These are phyloP conservation scores for Populus pruinosa DNA, from an alignment of 345 rosid genomes.

Conservation along the genomic window DNA sequence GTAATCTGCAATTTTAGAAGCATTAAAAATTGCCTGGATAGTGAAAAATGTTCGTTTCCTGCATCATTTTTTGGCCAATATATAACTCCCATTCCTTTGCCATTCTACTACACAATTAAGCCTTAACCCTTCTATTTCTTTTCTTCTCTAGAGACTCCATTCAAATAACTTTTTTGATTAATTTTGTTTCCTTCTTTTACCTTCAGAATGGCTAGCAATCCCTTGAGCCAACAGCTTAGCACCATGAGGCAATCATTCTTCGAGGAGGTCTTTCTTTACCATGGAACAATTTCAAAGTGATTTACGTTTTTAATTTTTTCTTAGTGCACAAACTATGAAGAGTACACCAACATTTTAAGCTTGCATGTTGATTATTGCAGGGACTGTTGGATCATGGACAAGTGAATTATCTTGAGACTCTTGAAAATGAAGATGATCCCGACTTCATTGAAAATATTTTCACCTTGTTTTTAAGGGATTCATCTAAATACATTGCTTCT, in stretches of 20 bases:
- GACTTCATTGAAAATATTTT: neutral
- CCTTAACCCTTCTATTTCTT: neutral
- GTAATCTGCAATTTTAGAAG: neutral
- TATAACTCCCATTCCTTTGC: neutral
- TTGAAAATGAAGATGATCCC: constrained; percentile 1
- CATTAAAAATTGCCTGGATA: no score
- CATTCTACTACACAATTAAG: neutral
- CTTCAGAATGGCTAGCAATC: neutral
- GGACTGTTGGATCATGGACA: neutral
- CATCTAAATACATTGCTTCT: neutral
- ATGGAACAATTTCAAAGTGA: neutral
- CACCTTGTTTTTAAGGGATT: constrained; percentile 2
- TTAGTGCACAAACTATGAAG: neutral
- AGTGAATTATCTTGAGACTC: neutral
- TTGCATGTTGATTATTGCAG: neutral
- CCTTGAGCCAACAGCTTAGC: neutral
- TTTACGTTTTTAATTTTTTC: neutral
- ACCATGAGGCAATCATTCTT: neutral
- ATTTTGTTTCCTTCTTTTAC: neutral
- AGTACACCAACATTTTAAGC: neutral
- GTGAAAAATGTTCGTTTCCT: no score
- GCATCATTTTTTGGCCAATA: neutral
- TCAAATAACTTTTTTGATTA: no score
- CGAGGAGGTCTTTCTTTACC: neutral
- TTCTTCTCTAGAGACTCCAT: neutral